A percentile compares a stretch with the other conserved stretches of the same genome.
phyloP scores from a whole-genome alignment of 305 asterid genomes.

The Stenogyne calaminthoides region DNA sequence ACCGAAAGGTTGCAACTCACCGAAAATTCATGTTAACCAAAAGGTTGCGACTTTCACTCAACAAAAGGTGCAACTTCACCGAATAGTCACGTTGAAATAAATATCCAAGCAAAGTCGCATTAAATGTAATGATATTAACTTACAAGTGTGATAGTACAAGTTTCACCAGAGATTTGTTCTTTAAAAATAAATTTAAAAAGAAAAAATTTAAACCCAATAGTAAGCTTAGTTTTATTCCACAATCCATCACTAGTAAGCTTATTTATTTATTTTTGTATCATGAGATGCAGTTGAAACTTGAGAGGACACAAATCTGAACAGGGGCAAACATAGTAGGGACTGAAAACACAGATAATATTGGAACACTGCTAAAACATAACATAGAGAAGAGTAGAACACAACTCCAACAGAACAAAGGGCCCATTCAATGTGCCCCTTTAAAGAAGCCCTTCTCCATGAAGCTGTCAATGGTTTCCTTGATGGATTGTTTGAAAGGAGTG shows the following conservation, averaged over 20 bases:
- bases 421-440: background rate
- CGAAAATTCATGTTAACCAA: no score
- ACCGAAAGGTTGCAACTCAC: no score
- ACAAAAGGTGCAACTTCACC: no score
- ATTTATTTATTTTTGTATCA: background rate
- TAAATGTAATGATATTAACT: no score
- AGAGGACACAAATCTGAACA: background rate
- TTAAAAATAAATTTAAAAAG: background rate
- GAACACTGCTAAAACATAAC: background rate
- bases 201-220: background rate
- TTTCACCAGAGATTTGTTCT: no score
- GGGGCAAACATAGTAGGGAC: background rate
- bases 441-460: slow-evolving; percentile 43
- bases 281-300: background rate
- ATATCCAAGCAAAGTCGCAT: no score
- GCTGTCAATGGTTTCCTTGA: slow-evolving; percentile 45
- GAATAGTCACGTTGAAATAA: no score
- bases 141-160: no score
- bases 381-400: background rate
- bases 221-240: background rate
- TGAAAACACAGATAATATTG: background rate
- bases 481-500: slow-evolving; percentile 36
- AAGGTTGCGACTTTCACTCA: no score
- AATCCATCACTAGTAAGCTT: background rate
- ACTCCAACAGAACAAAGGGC: background rate